Evolutionary conservation across 2,329 filamentous ascomycete species (phyloP).

Genomic region (Pseudocercospora eumusae): DNA sequence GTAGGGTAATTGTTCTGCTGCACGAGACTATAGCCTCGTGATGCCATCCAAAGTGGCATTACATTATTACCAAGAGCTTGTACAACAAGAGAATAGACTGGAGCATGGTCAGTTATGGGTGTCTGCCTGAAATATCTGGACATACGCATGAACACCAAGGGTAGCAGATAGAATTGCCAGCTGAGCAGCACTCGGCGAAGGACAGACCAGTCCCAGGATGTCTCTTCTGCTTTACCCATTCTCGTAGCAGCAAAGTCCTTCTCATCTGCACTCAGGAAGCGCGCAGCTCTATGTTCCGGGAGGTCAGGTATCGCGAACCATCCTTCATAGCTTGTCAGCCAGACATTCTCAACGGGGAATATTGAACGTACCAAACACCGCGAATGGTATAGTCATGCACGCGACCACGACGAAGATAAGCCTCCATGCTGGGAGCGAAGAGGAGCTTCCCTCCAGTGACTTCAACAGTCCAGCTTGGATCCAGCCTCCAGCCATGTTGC

Average conservation of each 20-base stretch:
- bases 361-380: constrained; percentile 40
- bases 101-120: neutral
- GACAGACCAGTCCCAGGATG: constrained; percentile 33
- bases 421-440: constrained; percentile 46
- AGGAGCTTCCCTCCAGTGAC: constrained; percentile 40
- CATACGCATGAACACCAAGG: constrained; percentile 47
- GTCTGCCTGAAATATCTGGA: neutral
- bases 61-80: constrained; percentile 50
- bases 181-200: constrained; percentile 43
- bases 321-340: neutral
- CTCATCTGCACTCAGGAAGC: constrained; percentile 44
- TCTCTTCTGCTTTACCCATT: constrained; percentile 39
- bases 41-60: constrained; percentile 50
- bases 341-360: neutral
- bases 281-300: constrained; percentile 46
- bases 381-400: constrained; percentile 47
- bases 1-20: constrained; percentile 53
- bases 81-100: constrained; percentile 48
- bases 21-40: constrained; percentile 46
- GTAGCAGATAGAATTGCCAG: constrained; percentile 52
- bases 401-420: constrained; percentile 51
- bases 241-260: constrained; percentile 44
- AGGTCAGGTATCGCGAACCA: constrained; percentile 51
- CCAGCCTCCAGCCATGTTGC: constrained; percentile 50
- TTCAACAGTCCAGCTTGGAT: constrained; percentile 48